These are phyloP conservation scores for Lophiostoma macrostomum DNA, from an alignment of 495 filamentous ascomycete genomes.

Conservation along the genomic window DNA sequence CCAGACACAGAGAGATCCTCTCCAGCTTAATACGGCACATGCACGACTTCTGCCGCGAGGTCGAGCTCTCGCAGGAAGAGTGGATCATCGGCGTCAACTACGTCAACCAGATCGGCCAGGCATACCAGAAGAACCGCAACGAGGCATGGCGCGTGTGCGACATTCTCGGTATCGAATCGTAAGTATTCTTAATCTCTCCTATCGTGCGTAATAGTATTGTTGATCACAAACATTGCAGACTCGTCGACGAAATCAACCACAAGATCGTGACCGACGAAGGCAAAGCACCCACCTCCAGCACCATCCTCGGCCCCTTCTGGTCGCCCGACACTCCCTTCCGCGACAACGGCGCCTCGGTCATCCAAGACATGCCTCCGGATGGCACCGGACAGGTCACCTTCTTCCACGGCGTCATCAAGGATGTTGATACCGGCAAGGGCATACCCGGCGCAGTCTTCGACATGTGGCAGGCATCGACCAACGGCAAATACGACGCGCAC, in stretches of 20 bases:
- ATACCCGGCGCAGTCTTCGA: slow-evolving; percentile 72
- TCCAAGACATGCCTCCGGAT: slow-evolving; percentile 65
- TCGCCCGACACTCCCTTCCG: slow-evolving; percentile 79
- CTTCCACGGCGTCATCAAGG: slow-evolving; percentile 73
- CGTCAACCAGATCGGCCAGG: slow-evolving; percentile 49
- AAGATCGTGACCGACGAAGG: slow-evolving; percentile 69
- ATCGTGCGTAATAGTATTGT: background rate
- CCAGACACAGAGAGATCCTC: slow-evolving; percentile 64
- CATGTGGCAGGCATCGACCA: slow-evolving; percentile 82
- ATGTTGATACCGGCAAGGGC: slow-evolving; percentile 68
- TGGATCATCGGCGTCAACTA: slow-evolving; percentile 76
- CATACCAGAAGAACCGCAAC: slow-evolving; percentile 60
- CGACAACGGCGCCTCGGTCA: slow-evolving; percentile 64
- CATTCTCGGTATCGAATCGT: slow-evolving; percentile 79
- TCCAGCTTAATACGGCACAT: slow-evolving; percentile 67
- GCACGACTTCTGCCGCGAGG: slow-evolving; percentile 80
- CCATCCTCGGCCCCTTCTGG: slow-evolving; percentile 87
- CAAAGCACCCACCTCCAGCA: slow-evolving; percentile 70
- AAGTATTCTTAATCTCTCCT: slow-evolving; percentile 33
- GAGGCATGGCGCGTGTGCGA: slow-evolving; percentile 77
- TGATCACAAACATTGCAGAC: slow-evolving; percentile 44
- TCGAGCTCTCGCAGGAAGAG: slow-evolving; percentile 74
- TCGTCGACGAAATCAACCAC: slow-evolving; percentile 84
- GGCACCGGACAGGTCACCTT: slow-evolving; percentile 63
- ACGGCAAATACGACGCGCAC: slow-evolving; percentile 89